Evolutionary conservation across 2,329 filamentous ascomycete genomes (phyloP).

Genomic region (Fusarium zealandicum): DNA sequence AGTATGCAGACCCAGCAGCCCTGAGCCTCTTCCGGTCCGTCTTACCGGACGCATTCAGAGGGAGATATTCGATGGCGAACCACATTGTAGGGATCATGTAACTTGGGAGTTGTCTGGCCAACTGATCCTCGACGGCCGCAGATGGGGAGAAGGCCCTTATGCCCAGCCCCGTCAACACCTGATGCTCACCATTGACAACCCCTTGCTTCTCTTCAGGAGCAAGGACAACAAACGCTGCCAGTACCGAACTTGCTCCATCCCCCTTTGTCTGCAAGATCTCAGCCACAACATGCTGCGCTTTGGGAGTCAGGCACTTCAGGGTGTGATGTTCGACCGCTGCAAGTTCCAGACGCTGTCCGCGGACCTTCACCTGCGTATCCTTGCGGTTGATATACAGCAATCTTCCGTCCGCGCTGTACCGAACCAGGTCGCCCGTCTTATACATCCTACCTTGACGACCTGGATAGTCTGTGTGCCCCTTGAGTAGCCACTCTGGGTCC

Average conservation of each 20-base stretch:
- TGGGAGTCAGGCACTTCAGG: not conserved
- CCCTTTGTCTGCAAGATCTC: slow-evolving; percentile 1
- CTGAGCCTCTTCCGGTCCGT: slow-evolving; percentile 5
- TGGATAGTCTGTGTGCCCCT: not conserved
- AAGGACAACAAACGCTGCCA: not conserved
- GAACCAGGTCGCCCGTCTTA: slow-evolving; percentile 2
- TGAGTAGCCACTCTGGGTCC: not conserved
- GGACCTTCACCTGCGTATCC: not conserved
- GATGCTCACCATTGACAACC: too few species aligned
- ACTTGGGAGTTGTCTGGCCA: not conserved
- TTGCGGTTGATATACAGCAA: not conserved
- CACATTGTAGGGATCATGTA: slow-evolving; percentile 14
- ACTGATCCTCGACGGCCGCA: not conserved
- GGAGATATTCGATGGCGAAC: not conserved
- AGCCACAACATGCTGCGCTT: not conserved
- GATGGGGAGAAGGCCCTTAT: not conserved
- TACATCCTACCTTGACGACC: not conserved
- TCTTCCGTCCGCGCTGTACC: not conserved
- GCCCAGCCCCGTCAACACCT: too few species aligned
- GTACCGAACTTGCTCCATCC: not conserved
- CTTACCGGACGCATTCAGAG: slow-evolving; percentile 7
- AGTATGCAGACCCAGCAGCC: not conserved
- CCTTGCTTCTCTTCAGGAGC: not conserved
- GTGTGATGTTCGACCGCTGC: not conserved
- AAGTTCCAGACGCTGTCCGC: slow-evolving; percentile 2